Conservation (phyloP, 345 rosid genomes). For the Excoecaria cochinchinensis region DNA sequence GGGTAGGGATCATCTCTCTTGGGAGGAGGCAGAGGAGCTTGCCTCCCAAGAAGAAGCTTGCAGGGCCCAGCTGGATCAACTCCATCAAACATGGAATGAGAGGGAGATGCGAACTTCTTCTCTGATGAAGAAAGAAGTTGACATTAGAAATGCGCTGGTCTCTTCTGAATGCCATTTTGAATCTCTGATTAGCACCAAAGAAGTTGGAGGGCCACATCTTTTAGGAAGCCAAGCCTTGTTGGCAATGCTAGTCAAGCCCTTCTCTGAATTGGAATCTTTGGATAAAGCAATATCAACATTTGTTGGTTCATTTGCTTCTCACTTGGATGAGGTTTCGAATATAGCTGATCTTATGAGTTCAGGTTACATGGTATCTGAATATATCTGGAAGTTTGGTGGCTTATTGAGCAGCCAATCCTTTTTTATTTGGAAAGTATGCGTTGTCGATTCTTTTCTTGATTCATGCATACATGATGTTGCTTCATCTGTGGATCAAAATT, state of each 20-base stretch:
- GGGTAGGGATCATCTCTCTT: slow-evolving; percentile 86
- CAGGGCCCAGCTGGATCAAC: slow-evolving; percentile 76
- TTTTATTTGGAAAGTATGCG: slow-evolving; percentile 82
- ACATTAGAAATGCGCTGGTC: slow-evolving; percentile 51
- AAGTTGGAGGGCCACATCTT: slow-evolving; percentile 42
- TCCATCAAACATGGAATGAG: slow-evolving; percentile 82
- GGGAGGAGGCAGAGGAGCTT: slow-evolving; percentile 99
- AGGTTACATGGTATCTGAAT: slow-evolving; percentile 57
- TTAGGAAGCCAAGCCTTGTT: slow-evolving; percentile 59
- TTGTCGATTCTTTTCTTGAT: slow-evolving; percentile 80
- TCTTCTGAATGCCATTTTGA: slow-evolving; percentile 63
- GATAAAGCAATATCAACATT: slow-evolving; percentile 51
- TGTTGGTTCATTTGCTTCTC: slow-evolving; percentile 39
- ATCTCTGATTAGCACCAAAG: slow-evolving; percentile 50
- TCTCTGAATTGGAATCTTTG: slow-evolving; percentile 61
- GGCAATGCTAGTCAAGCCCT: slow-evolving; percentile 54
- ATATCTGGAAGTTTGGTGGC: slow-evolving; percentile 67
- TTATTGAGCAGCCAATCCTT: slow-evolving; percentile 56
- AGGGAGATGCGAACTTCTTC: slow-evolving; percentile 60
- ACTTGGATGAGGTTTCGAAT: slow-evolving; percentile 41
- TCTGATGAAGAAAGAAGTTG: slow-evolving; percentile 60
- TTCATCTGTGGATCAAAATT: slow-evolving; percentile 64
- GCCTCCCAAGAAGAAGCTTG: slow-evolving; percentile 96
- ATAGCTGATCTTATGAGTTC: slow-evolving; percentile 48
- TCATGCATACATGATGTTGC: slow-evolving; percentile 75